Evolutionary conservation across 2,329 filamentous ascomycete species (phyloP), one percentile per base, ranked within the genome.

Genomic region (Fusarium tanahbumbuense): DNA sequence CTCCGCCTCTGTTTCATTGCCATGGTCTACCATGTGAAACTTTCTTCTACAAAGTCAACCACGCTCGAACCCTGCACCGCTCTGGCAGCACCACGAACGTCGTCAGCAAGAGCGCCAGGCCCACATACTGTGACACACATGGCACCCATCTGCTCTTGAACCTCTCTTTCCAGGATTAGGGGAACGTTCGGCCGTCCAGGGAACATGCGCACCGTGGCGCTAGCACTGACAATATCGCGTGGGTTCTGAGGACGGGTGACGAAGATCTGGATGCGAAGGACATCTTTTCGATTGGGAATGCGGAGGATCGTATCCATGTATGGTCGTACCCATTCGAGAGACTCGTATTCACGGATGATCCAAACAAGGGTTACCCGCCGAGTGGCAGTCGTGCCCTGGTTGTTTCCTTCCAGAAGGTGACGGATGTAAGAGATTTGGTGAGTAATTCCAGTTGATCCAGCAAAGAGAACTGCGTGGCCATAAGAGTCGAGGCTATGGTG

Each of bases 361-460:
- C 96, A 98, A 64, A 98, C 89, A 10, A 98, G 88, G 2, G 91
- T 93, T 48, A 98, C 83, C 42, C 91, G 89, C 54, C 94, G 91
- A 6, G 93, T 93, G 7, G 95, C 94, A 40, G 94, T 89, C 2
- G 90, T 94, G 63, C 89, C 88, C 1, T 88, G 83, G 56, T 89
- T 88, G 79, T 87, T 91, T 6, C 91, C 91, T 56, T 89, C 82
- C 62, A 95, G 86, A 7, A 95, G 84, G 54, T 96, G 91, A 58
- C 90, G 91, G 11, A 98, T 87, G 79, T 97, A 97, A 34, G 94
- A 93, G 30, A 98, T 88, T 78, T 97, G 94, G 79, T 98, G 95
- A 2, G 95, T 97, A 81, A 99, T 98, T 67, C 96, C 96, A 8
- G 96, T 94, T 60, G 95, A 93, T 60, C 94, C 94, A 15, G 95